These are phyloP conservation scores for Knoxdaviesia proteae DNA, from an alignment of 2,329 filamentous ascomycete genomes.

Conservation along the genomic window DNA sequence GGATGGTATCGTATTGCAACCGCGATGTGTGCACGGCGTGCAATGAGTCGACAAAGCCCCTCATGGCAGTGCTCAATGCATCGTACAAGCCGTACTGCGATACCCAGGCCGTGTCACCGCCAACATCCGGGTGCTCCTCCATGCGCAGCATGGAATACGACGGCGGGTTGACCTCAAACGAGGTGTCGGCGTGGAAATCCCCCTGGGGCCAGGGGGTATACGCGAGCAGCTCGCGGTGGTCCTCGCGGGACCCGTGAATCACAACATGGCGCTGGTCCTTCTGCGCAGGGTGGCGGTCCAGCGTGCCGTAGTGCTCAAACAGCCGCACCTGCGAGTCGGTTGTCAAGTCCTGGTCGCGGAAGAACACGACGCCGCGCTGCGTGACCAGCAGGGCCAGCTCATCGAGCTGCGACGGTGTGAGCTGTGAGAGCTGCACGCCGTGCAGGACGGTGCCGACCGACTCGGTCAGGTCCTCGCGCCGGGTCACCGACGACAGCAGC, in stretches of 20 bases:
- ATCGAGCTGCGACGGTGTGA: conserved; percentile 23
- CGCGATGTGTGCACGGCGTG: conserved; percentile 24
- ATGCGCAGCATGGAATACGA: conserved; percentile 28
- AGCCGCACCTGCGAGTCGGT: conserved; percentile 20
- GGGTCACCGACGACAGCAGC: conserved; percentile 16
- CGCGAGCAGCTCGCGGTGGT: conserved; percentile 20
- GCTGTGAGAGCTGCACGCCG: conserved; percentile 21
- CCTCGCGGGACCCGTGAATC: conserved; percentile 21
- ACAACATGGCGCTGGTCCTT: conserved; percentile 19
- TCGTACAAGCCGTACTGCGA: conserved; percentile 25
- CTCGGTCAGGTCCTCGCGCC: conserved; percentile 19
- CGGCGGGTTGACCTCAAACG: conserved; percentile 28
- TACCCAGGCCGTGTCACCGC: conserved; percentile 26
- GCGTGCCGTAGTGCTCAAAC: conserved; percentile 24
- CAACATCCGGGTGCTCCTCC: conserved; percentile 25
- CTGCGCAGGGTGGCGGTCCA: conserved; percentile 25
- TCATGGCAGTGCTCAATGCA: conserved; percentile 19
- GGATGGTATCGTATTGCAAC: conserved; percentile 23
- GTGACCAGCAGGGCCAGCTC: conserved; percentile 25
- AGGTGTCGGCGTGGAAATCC: conserved; percentile 28
- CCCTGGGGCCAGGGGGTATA: conserved; percentile 25
- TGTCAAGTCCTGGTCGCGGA: conserved; percentile 24
- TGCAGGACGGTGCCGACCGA: conserved; percentile 19
- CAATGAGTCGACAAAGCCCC: conserved; percentile 19
- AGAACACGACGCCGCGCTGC: conserved; percentile 26